phyloP scores from a whole-genome alignment of 306 rosid genomes.

The Carpinus viminea region DNA sequence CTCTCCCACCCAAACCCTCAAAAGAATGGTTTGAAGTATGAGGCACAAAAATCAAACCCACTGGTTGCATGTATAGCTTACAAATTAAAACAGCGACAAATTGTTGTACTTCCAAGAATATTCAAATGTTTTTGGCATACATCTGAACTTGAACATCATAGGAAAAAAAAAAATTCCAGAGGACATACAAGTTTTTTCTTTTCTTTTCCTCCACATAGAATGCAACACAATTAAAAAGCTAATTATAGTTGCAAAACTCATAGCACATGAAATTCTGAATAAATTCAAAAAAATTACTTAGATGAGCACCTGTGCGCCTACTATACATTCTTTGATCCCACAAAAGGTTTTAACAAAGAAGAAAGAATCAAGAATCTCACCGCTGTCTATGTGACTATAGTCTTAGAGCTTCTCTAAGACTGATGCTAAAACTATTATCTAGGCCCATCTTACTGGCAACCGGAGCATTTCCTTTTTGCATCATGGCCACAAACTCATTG shows the following conservation, averaged over 20 bases:
- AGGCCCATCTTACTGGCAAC: slow-evolving; percentile 63
- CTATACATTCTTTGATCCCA: slow-evolving; percentile 31
- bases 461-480: slow-evolving; percentile 80
- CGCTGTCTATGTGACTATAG: slow-evolving; percentile 25
- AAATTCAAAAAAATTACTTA: slow-evolving; percentile 6
- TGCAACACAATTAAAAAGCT: slow-evolving; percentile 14
- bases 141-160: not conserved
- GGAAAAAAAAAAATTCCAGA: not conserved
- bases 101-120: not conserved
- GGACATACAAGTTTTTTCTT: not conserved
- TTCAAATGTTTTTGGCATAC: not conserved
- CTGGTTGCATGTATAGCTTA: not conserved
- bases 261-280: slow-evolving; percentile 7
- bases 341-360: slow-evolving; percentile 13
- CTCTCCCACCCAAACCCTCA: too few relatives aligned
- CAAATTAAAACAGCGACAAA: not conserved
- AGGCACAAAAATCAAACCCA: too few relatives aligned
- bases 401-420: slow-evolving; percentile 68
- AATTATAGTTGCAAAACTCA: slow-evolving; percentile 5
- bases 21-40: too few relatives aligned
- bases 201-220: slow-evolving; percentile 6
- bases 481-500: slow-evolving; percentile 96
- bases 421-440: slow-evolving; percentile 70
- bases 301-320: slow-evolving; percentile 20
- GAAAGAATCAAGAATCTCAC: slow-evolving; percentile 10